These are phyloP conservation scores for Petunia axillaris DNA, from an alignment of 257 asterid genomes.

Conservation along the genomic window DNA sequence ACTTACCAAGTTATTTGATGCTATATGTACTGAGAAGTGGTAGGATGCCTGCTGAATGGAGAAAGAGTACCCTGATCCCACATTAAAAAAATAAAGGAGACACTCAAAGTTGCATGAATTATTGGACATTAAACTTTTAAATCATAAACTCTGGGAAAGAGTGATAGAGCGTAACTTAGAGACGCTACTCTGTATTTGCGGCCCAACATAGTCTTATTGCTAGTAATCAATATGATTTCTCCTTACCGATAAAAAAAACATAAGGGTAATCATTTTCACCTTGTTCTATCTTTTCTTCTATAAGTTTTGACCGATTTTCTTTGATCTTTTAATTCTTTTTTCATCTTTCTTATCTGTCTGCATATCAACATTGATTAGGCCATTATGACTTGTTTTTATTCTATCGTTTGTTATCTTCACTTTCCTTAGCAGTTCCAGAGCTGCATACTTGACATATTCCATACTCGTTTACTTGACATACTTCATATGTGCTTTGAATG, in stretches of 20 bases:
- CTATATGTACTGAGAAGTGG: no score
- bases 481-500: background rate
- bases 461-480: background rate
- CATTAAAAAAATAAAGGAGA: no score
- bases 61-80: no score
- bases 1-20: no score
- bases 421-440: background rate
- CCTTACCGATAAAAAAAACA: background rate
- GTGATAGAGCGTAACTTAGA: no score
- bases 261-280: background rate
- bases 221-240: no score
- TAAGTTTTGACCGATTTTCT: background rate
- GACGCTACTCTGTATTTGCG: no score
- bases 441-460: constrained; percentile 8
- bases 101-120: no score
- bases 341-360: constrained; percentile 15
- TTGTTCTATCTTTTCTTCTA: background rate
- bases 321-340: background rate
- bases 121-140: no score
- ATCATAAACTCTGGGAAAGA: no score
- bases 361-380: background rate
- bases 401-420: background rate
- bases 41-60: no score
- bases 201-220: no score
- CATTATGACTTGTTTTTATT: background rate